Conservation (phyloP, 1,139 yeast genomes). For the Scheffersomyces lignicola region DNA sequence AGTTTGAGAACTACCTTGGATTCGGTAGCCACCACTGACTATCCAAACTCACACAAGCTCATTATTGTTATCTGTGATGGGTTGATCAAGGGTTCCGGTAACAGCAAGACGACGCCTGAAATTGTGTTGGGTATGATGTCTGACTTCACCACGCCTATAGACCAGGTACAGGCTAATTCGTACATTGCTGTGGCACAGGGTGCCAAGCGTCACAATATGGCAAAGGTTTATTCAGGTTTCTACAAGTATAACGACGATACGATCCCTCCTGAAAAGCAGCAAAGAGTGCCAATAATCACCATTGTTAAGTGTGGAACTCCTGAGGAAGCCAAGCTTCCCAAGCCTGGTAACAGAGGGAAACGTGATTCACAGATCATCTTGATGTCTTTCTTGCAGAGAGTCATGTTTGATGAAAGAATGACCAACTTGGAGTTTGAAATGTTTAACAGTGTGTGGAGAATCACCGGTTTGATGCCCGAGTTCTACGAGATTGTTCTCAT, state of each 20-base stretch:
- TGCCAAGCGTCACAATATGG: conserved; percentile 92
- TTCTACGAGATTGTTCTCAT: conserved; percentile 82
- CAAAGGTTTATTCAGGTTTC: conserved; percentile 91
- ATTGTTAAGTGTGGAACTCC: conserved; percentile 94
- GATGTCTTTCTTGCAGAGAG: conserved; percentile 89
- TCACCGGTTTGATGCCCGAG: conserved; percentile 87
- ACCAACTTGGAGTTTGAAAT: conserved; percentile 87
- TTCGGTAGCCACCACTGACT: conserved; percentile 88
- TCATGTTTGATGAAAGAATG: conserved; percentile 96
- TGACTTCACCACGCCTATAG: conserved; percentile 70
- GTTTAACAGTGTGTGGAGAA: conserved; percentile 74
- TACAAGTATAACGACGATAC: conserved; percentile 77
- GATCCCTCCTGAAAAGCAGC: conserved; percentile 79
- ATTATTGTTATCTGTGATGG: conserved; percentile 90
- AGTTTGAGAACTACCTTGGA: conserved; percentile 88
- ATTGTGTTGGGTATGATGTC: conserved; percentile 85
- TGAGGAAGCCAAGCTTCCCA: conserved; percentile 71
- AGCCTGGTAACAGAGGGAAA: conserved; percentile 98
- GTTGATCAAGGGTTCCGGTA: conserved; percentile 89
- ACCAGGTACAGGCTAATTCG: conserved; percentile 74
- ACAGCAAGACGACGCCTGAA: conserved; percentile 83
- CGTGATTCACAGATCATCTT: conserved; percentile 94
- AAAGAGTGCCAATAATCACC: conserved; percentile 79
- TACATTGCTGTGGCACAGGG: conserved; percentile 96
- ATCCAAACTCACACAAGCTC: conserved; percentile 91